Evolutionary conservation across 1,284 basidiomycete genomes (phyloP), one percentile per base, ranked within the genome.

Genomic region (Inonotus hispidus): DNA sequence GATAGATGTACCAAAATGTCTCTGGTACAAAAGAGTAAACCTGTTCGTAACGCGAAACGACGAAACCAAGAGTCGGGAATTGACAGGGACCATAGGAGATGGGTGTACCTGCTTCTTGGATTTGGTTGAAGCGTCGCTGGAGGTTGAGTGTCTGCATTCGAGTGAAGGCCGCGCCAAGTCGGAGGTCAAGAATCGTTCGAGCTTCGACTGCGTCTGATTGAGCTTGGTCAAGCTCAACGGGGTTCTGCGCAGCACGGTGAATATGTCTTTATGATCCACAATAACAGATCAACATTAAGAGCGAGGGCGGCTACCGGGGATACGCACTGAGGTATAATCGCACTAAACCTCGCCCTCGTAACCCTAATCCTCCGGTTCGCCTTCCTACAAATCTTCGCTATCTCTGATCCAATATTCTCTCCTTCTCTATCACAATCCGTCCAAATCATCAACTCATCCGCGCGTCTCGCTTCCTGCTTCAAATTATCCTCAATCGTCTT

Each of bases 341-440:
- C 96, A 71, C 93, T 97, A 72, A 99, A 99, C 55, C 92, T 80
- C 1, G 97, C 96, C 57, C 96, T 79, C 71, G 88, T 90, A 53
- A 98, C 88, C 3, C 75, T 68, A 53, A 99, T 90, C 58, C 80
- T 80, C 7, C 81, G 77, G 45, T 93, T 94, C 1, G 80, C 85
- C 69, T 80, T 84, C 54, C 81, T 77, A 71, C 95, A 98, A 6
- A 94, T 85, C 8, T 74, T 76, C 19, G 81, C 84, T 47, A 99
- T 84, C 73, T 99, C 96, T 63, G 83, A 82, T 2, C 96, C 96
- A 65, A 99, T 99, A 71, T 97, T 92, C 74, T 99, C 96, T 41
- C 96, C 96, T 75, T 99, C 96, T 66, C 97, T 81, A 79, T 99
- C 96, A 73, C 96, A 99, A 80, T 99, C 96, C 38, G 96, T 99